Percentiles rank a stretch among this genome's conserved stretches.
Conservation (phyloP, 768 basidiomycete genomes). For the Boletus fagicola region DNA sequence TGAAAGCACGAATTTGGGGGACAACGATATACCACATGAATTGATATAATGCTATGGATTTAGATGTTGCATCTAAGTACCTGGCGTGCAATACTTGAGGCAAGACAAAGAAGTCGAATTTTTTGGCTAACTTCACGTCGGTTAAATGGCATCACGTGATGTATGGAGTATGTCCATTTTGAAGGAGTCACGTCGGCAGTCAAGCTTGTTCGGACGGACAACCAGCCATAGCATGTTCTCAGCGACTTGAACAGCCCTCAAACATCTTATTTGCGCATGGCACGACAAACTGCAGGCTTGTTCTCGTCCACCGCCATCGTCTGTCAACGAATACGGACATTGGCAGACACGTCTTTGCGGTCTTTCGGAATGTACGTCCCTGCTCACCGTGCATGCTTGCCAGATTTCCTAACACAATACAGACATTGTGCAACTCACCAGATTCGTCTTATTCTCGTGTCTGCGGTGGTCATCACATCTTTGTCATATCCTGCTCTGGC, state of each 20-base stretch:
- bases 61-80: neutral
- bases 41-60: conserved; percentile 14
- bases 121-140: too few species aligned
- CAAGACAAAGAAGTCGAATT: neutral
- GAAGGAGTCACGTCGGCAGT: neutral
- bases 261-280: conserved; percentile 23
- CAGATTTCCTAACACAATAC: conserved; percentile 9
- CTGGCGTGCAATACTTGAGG: neutral
- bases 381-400: neutral
- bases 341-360: conserved; percentile 55
- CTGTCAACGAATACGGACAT: conserved; percentile 37
- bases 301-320: conserved; percentile 19
- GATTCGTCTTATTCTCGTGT: conserved; percentile 84
- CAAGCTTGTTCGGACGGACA: neutral
- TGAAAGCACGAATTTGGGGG: neutral
- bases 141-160: conserved; percentile 20
- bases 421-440: conserved; percentile 91
- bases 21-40: conserved; percentile 21
- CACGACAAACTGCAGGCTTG: conserved; percentile 17
- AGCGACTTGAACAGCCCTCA: conserved; percentile 9
- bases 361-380: conserved; percentile 77
- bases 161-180: neutral
- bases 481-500: conserved; percentile 90
- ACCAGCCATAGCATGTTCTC: conserved; percentile 15
- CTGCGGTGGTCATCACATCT: conserved; percentile 82